phyloP scores from a whole-genome alignment of 768 basidiomycete genomes.

The Gautieria morchelliformis region DNA sequence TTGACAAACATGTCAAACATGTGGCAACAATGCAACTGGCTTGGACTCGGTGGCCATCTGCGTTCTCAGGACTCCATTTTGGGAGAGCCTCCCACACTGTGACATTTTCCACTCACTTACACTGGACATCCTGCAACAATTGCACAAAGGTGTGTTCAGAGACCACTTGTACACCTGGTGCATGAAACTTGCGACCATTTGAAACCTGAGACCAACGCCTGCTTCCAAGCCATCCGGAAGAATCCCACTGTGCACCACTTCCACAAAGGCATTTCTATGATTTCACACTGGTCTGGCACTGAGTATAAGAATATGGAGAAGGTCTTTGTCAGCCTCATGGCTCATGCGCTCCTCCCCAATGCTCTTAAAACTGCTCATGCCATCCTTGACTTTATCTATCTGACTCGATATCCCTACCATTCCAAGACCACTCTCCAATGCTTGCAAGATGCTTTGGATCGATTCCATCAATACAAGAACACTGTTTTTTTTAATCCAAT shows the following conservation, averaged over 20 bases:
- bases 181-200: slow-evolving; percentile 11
- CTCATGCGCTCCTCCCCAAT: background rate
- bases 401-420: slow-evolving; percentile 22
- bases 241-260: slow-evolving; percentile 30
- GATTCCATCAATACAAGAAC: slow-evolving; percentile 22
- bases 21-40: too few species aligned
- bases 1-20: too few species aligned
- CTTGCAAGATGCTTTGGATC: slow-evolving; percentile 16
- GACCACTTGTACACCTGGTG: slow-evolving; percentile 20
- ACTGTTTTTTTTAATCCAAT: too few species aligned
- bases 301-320: slow-evolving; percentile 30
- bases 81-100: slow-evolving; percentile 28
- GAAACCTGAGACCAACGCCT: slow-evolving; percentile 27
- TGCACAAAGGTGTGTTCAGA: slow-evolving; percentile 39
- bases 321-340: slow-evolving; percentile 19
- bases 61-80: too few species aligned
- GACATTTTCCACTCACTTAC: slow-evolving; percentile 33
- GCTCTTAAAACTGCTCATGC: slow-evolving; percentile 19
- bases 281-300: slow-evolving; percentile 34
- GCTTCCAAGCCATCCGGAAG: slow-evolving; percentile 22
- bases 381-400: slow-evolving; percentile 27
- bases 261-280: slow-evolving; percentile 30
- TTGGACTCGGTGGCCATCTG: too few species aligned
- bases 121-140: slow-evolving; percentile 35
- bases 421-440: slow-evolving; percentile 17